These are phyloP conservation scores for Erythrophleum ivorense DNA, from an alignment of 331 rosid species.

Conservation along the genomic window DNA sequence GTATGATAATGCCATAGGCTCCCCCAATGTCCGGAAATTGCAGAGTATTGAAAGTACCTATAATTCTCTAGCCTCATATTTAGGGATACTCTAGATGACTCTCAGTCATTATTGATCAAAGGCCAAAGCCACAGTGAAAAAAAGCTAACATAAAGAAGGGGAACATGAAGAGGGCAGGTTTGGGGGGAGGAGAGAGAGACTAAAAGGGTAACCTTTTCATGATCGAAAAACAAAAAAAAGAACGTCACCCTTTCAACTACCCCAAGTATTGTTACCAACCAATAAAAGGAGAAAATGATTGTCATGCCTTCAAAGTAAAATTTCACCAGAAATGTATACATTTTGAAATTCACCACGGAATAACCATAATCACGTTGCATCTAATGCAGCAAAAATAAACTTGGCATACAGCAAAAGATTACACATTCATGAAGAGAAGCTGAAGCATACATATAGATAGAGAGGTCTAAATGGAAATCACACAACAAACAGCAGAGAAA, in stretches of 20 bases:
- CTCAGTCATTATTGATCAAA: conserved; percentile 2
- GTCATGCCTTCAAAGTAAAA: background rate
- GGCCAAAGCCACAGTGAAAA: conserved; percentile 7
- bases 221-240: background rate
- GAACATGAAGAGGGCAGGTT: background rate
- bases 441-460: conserved; percentile 13
- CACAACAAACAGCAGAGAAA: background rate
- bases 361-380: background rate
- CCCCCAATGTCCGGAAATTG: conserved; percentile 10
- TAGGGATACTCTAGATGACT: background rate
- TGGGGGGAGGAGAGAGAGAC: background rate
- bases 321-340: background rate
- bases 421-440: conserved; percentile 32
- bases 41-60: background rate
- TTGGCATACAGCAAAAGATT: background rate
- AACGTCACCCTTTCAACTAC: conserved; percentile 1
- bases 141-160: background rate
- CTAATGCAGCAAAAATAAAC: background rate
- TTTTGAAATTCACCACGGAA: background rate
- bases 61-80: background rate
- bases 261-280: conserved; percentile 7
- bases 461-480: conserved; percentile 25
- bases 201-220: background rate
- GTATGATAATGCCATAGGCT: conserved; percentile 1
- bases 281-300: background rate